phyloP scores from a whole-genome alignment of 2,329 filamentous ascomycete species.

The Paecilomyces variotii region DNA sequence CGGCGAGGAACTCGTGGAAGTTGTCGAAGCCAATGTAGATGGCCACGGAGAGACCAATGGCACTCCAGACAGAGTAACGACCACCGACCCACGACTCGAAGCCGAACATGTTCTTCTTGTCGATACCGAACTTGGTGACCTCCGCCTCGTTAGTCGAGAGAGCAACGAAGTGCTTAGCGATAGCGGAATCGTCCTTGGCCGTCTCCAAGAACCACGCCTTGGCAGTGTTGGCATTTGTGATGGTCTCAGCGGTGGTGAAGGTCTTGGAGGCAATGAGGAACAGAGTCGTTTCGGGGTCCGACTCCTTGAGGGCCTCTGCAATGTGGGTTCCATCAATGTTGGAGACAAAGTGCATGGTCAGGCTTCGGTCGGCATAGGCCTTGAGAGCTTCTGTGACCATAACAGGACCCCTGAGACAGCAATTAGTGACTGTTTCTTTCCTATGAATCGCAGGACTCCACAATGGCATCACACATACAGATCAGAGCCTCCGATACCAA shows the following conservation, averaged over 20 bases:
- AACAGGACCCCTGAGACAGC: slow-evolving; percentile 66
- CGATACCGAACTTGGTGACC: slow-evolving; percentile 97
- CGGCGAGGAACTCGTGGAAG: slow-evolving; percentile 91
- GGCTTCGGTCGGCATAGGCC: slow-evolving; percentile 76
- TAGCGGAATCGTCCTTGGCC: slow-evolving; percentile 63
- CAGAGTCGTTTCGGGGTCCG: slow-evolving; percentile 94
- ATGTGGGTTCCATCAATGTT: slow-evolving; percentile 99
- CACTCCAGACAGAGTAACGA: slow-evolving; percentile 97
- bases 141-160: slow-evolving; percentile 92
- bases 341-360: slow-evolving; percentile 95
- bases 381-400: slow-evolving; percentile 99
- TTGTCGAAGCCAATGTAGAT: slow-evolving; percentile 96
- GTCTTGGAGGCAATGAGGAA: slow-evolving; percentile 99
- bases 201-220: slow-evolving; percentile 93
- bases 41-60: slow-evolving; percentile 89
- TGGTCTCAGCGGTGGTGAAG: slow-evolving; percentile 96
- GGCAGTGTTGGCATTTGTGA: slow-evolving; percentile 92
- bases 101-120: slow-evolving; percentile 99
- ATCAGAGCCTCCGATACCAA: slow-evolving; percentile 96
- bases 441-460: background rate
- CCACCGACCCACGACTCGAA: slow-evolving; percentile 99
- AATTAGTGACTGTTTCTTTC: slow-evolving; percentile 11
- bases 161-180: slow-evolving; percentile 98
- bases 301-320: slow-evolving; percentile 79
- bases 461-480: slow-evolving; percentile 56